Percentiles rank a stretch among this genome's conserved stretches.
phyloP scores from a whole-genome alignment of 306 rosid genomes.

The Lagenaria siceraria region DNA sequence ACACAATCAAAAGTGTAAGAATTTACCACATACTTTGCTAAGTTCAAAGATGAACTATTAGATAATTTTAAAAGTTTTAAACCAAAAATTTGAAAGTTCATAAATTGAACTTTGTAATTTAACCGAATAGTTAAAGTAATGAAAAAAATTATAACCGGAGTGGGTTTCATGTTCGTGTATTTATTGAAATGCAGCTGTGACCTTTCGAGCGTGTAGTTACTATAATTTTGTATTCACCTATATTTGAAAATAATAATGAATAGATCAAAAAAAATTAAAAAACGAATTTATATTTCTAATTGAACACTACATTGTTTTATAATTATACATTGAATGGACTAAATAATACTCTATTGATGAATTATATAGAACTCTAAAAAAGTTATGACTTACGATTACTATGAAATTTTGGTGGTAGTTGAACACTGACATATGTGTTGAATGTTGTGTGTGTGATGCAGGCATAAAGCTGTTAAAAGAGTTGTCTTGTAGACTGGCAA shows the following conservation, averaged over 20 bases:
- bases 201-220: not conserved
- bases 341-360: not conserved
- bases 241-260: not conserved
- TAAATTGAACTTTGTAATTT: too few species aligned
- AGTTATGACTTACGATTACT: not conserved
- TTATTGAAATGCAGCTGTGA: not conserved
- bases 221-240: not conserved
- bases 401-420: not conserved
- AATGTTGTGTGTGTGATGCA: constrained; percentile 9
- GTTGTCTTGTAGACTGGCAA: constrained; percentile 25
- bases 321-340: too few species aligned
- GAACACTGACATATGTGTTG: not conserved
- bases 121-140: not conserved
- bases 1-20: too few species aligned
- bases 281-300: too few species aligned
- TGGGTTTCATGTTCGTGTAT: not conserved
- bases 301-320: too few species aligned
- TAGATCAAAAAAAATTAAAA: not conserved
- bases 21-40: too few species aligned
- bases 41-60: too few species aligned
- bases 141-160: not conserved
- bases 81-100: too few species aligned
- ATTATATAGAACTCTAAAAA: too few species aligned
- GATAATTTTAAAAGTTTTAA: too few species aligned
- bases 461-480: constrained; percentile 35